A percentile compares a stretch with the other conserved stretches of the same genome.
Conservation (phyloP, 2,329 filamentous ascomycete species). For the Daldinia sp. region DNA sequence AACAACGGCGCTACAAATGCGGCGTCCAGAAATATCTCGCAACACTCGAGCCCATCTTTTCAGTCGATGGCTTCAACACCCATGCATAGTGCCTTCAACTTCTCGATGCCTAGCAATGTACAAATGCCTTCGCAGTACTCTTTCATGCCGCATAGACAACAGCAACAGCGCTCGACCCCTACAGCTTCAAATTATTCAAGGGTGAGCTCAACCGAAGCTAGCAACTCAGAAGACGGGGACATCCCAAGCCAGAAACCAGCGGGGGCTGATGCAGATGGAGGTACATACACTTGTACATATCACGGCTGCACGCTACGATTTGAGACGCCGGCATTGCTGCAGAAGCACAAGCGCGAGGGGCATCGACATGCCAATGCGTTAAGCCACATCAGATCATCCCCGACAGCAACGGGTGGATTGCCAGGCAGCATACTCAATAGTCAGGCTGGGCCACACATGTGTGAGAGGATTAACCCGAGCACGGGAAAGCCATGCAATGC, state of each 20-base stretch:
- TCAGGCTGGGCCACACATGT: slow-evolving; percentile 92
- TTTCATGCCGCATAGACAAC: slow-evolving; percentile 50
- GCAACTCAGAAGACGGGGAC: slow-evolving; percentile 47
- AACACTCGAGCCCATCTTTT: slow-evolving; percentile 44
- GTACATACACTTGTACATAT: slow-evolving; percentile 96
- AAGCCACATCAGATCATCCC: slow-evolving; percentile 48
- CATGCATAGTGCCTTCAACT: slow-evolving; percentile 44
- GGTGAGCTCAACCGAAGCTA: slow-evolving; percentile 56
- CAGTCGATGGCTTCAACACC: slow-evolving; percentile 42
- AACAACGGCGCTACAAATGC: slow-evolving; percentile 32
- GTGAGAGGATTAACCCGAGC: slow-evolving; percentile 90
- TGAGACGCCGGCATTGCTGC: slow-evolving; percentile 83
- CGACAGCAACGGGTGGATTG: slow-evolving; percentile 48
- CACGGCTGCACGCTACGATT: slow-evolving; percentile 90
- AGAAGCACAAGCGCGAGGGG: slow-evolving; percentile 94
- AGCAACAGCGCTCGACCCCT: slow-evolving; percentile 48
- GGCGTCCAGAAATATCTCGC: slow-evolving; percentile 29
- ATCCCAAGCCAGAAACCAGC: slow-evolving; percentile 60
- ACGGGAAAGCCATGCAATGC: slow-evolving; percentile 96
- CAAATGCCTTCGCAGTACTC: slow-evolving; percentile 44
- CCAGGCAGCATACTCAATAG: slow-evolving; percentile 73
- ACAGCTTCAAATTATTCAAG: slow-evolving; percentile 50
- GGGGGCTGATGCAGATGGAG: slow-evolving; percentile 75
- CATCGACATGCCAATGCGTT: slow-evolving; percentile 77
- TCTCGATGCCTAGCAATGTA: slow-evolving; percentile 51